Evolutionary conservation across 805 yeast genomes (phyloP).

Genomic region (Monosporozyma solicola): DNA sequence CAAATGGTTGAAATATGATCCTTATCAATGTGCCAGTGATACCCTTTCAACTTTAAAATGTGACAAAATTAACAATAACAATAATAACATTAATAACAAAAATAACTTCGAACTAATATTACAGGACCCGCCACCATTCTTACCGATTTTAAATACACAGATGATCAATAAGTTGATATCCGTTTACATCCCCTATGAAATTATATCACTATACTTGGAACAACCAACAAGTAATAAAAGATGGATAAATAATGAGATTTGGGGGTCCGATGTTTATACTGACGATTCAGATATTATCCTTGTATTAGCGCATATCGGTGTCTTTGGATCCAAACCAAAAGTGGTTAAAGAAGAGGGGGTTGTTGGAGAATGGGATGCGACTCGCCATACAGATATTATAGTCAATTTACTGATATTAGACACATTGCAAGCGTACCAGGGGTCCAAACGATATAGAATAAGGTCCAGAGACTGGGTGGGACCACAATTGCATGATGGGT

Average conservation of each 20-base stretch:
- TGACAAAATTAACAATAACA: too few relatives aligned
- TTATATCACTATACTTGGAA: constrained; percentile 13
- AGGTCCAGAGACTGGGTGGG: constrained; percentile 65
- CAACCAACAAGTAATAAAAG: constrained; percentile 25
- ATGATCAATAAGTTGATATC: constrained; percentile 17
- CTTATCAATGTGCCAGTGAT: constrained; percentile 5
- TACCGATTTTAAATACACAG: constrained; percentile 17
- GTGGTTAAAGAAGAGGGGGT: constrained; percentile 21
- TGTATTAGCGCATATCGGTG: constrained; percentile 66
- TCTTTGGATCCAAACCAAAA: constrained; percentile 29
- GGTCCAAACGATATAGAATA: constrained; percentile 58
- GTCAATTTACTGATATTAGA: constrained; percentile 51
- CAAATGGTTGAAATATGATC: constrained; percentile 17
- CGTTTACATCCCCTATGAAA: constrained; percentile 17
- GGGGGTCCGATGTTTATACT: constrained; percentile 93
- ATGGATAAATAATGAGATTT: constrained; percentile 45
- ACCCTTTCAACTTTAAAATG: too few relatives aligned
- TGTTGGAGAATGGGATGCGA: constrained; percentile 19
- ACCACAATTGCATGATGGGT: constrained; percentile 60
- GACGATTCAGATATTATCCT: constrained; percentile 85
- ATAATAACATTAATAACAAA: background rate
- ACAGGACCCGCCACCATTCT: constrained; percentile 11
- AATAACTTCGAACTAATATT: background rate
- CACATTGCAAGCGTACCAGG: constrained; percentile 50
- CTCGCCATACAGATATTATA: constrained; percentile 24